Conservation (phyloP, 257 asterid species). For the Plantago ovata region DNA sequence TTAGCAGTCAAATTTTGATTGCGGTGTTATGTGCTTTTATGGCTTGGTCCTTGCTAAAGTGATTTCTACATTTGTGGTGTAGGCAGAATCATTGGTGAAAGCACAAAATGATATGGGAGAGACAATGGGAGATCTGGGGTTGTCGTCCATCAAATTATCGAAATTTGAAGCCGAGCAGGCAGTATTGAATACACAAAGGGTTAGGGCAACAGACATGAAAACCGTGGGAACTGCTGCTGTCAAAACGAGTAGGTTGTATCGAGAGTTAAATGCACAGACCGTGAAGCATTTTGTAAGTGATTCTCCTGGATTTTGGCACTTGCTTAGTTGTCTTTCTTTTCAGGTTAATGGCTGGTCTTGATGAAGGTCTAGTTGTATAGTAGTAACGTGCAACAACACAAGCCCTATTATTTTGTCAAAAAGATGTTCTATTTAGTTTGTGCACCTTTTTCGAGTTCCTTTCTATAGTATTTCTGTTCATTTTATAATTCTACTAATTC, state of each 20-base stretch:
- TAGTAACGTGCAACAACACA: too few relatives aligned
- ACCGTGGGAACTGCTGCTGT: conserved; percentile 81
- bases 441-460: too few relatives aligned
- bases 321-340: not conserved
- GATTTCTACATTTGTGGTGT: conserved; percentile 22
- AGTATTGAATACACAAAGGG: conserved; percentile 52
- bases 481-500: too few relatives aligned
- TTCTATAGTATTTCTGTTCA: too few relatives aligned
- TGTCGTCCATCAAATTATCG: conserved; percentile 75
- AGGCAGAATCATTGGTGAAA: conserved; percentile 90
- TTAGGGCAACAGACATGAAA: conserved; percentile 79
- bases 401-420: too few relatives aligned
- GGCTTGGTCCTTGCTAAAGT: conserved; percentile 7
- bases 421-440: too few relatives aligned
- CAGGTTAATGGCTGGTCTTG: not conserved
- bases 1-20: conserved; percentile 7
- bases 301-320: conserved; percentile 2
- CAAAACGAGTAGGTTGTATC: conserved; percentile 78
- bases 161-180: conserved; percentile 88
- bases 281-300: conserved; percentile 77
- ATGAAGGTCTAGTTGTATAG: too few relatives aligned
- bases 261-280: conserved; percentile 68
- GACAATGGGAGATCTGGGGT: conserved; percentile 85
- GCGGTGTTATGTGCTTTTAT: not conserved
- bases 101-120: conserved; percentile 91